Conservation (phyloP, 2,329 filamentous ascomycete species). For the Penicillium sp. region DNA sequence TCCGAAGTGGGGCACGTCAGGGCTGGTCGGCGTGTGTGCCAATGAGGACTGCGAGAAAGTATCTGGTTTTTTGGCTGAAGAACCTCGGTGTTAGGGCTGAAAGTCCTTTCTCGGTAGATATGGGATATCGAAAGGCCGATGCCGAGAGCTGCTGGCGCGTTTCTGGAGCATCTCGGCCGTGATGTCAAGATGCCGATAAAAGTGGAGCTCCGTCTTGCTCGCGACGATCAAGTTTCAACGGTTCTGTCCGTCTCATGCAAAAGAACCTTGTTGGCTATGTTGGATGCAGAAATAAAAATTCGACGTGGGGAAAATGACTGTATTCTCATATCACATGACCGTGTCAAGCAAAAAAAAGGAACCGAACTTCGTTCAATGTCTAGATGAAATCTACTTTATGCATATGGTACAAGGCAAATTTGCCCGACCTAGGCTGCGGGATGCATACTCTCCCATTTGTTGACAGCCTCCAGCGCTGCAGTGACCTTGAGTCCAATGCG, state of each 20-base stretch:
- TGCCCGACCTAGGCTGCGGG: constrained; percentile 6
- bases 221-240: not conserved
- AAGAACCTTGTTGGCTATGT: not conserved
- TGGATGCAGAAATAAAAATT: not conserved
- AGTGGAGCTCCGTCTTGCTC: not conserved
- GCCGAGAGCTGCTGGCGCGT: too few species aligned
- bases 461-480: constrained; percentile 46
- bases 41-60: too few species aligned
- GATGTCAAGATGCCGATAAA: not conserved
- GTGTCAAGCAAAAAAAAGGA: not conserved
- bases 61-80: too few species aligned
- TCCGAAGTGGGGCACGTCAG: constrained; percentile 17
- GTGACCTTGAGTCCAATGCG: constrained; percentile 54
- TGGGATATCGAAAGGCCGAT: not conserved
- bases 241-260: too few species aligned
- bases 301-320: not conserved
- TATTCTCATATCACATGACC: not conserved
- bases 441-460: constrained; percentile 43
- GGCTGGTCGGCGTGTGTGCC: not conserved
- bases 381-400: constrained; percentile 5
- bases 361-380: not conserved
- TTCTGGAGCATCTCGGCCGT: not conserved
- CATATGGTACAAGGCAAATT: constrained; percentile 1
- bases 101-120: too few species aligned
- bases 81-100: too few species aligned